Evolutionary conservation across 331 rosid genomes (phyloP).

Genomic region (Spiraea crenata): DNA sequence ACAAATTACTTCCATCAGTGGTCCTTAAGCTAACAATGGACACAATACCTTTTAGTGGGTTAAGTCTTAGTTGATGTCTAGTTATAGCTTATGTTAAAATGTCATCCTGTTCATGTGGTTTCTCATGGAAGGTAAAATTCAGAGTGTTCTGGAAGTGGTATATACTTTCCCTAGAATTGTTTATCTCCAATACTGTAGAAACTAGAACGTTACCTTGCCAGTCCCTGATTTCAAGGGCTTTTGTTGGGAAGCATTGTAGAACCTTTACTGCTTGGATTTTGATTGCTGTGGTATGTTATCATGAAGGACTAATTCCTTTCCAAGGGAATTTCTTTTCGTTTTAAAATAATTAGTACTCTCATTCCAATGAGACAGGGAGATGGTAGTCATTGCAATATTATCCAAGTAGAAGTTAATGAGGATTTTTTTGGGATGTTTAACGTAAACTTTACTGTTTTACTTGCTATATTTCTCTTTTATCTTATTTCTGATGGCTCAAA

Average conservation of each 20-base stretch:
- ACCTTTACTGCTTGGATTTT: neutral
- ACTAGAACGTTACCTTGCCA: neutral
- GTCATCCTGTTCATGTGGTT: neutral
- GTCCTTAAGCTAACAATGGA: neutral
- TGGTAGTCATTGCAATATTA: neutral
- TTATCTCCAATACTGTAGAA: neutral
- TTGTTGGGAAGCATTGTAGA: neutral
- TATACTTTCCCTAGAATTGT: conserved; percentile 10
- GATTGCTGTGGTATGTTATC: neutral
- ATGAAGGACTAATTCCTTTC: neutral
- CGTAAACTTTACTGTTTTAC: neutral
- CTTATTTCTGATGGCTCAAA: conserved; percentile 30
- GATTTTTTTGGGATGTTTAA: conserved; percentile 2
- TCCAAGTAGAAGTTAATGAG: neutral
- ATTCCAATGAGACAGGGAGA: neutral
- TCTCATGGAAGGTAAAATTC: neutral
- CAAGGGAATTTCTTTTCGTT: neutral
- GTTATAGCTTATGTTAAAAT: neutral
- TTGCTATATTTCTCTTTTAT: conserved; percentile 1
- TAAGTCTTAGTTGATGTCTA: neutral
- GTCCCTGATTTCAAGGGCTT: neutral
- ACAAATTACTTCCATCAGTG: neutral
- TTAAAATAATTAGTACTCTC: neutral
- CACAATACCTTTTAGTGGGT: neutral
- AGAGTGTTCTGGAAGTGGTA: neutral